Conservation (phyloP, 495 filamentous ascomycete genomes). For the Poronia punctata region DNA sequence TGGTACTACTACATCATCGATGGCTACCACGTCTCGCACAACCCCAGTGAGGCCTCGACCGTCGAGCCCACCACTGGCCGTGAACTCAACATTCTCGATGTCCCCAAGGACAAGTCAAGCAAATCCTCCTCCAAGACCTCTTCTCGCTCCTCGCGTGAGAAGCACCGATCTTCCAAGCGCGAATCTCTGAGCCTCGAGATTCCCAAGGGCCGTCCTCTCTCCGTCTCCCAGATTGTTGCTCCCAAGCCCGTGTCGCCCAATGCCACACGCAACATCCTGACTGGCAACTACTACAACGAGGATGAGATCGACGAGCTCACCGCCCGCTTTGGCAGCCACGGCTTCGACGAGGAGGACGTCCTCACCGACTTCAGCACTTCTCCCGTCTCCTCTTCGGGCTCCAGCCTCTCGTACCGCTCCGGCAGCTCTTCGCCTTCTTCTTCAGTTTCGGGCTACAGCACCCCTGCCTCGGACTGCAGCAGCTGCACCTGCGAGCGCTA, state of each 20-base stretch:
- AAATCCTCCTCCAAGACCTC: constrained; percentile 42
- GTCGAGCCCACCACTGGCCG: constrained; percentile 96
- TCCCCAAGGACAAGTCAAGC: constrained; percentile 41
- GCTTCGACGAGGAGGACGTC: constrained; percentile 61
- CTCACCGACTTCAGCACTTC: constrained; percentile 49
- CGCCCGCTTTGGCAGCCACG: constrained; percentile 62
- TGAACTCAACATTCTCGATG: constrained; percentile 72
- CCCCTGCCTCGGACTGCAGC: constrained; percentile 43
- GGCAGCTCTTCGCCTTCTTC: constrained; percentile 66
- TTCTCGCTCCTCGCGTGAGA: constrained; percentile 27
- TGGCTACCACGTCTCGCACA: constrained; percentile 96
- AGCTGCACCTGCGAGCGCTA: constrained; percentile 88
- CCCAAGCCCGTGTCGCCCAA: constrained; percentile 85
- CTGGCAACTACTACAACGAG: constrained; percentile 63
- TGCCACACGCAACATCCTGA: constrained; percentile 76
- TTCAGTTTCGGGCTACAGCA: constrained; percentile 65
- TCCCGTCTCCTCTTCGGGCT: constrained; percentile 66
- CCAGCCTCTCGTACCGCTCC: constrained; percentile 68
- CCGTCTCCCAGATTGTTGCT: constrained; percentile 79
- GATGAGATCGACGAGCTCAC: constrained; percentile 64
- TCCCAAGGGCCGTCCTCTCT: constrained; percentile 79
- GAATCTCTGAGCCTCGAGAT: constrained; percentile 48
- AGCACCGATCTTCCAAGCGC: constrained; percentile 35
- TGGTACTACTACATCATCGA: constrained; percentile 99
- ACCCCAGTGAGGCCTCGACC: constrained; percentile 82